Percentiles rank a stretch among this genome's conserved stretches.
Evolutionary conservation across 2,329 filamentous ascomycete genomes (phyloP).

Genomic region (Dothistroma septosporum): DNA sequence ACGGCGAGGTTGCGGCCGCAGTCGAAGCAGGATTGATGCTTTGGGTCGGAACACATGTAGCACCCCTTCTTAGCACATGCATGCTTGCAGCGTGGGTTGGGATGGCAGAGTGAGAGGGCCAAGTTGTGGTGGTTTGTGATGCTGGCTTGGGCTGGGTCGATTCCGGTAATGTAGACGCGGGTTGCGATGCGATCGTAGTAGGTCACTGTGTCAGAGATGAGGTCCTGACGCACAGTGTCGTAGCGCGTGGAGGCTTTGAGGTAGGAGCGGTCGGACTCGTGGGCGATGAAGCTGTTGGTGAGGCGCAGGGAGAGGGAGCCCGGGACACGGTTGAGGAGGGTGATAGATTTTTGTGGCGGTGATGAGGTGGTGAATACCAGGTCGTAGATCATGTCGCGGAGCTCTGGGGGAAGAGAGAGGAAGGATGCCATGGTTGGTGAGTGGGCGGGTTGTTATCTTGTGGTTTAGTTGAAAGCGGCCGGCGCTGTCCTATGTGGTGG

Average conservation of each 20-base stretch:
- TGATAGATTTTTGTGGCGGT: neutral
- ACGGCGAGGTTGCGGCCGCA: conserved; percentile 12
- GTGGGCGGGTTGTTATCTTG: neutral
- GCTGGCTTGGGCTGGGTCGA: neutral
- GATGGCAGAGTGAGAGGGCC: neutral
- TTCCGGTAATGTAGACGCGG: neutral
- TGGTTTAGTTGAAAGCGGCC: neutral
- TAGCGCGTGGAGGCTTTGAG: neutral
- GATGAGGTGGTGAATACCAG: neutral
- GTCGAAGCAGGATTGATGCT: conserved; percentile 13
- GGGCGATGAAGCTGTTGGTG: neutral
- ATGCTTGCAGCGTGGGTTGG: conserved; percentile 1
- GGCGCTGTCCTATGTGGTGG: neutral
- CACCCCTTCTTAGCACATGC: conserved; percentile 4
- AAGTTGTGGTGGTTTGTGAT: neutral
- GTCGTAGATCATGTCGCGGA: neutral
- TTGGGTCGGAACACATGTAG: conserved; percentile 14
- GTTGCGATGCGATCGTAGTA: neutral
- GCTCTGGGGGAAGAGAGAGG: neutral
- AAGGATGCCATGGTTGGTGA: neutral
- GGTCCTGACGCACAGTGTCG: neutral
- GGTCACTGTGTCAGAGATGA: neutral
- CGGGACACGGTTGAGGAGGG: neutral
- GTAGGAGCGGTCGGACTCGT: neutral
- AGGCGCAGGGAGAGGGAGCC: neutral